phyloP scores from a whole-genome alignment of 139 green algal genomes.

The Chlamydomonas asymmetrica region DNA sequence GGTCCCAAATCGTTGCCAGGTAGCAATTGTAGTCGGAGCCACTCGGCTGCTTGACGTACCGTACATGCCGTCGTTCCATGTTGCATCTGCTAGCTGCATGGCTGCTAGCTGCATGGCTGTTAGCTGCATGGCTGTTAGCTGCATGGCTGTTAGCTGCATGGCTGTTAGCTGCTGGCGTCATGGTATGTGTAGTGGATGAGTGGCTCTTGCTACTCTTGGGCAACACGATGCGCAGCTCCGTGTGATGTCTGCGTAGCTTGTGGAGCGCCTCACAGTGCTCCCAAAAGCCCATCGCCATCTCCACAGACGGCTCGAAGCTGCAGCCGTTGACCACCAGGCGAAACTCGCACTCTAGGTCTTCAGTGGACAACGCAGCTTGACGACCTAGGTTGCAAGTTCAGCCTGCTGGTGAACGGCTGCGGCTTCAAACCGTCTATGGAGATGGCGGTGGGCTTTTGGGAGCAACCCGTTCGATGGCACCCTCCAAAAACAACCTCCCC shows the following conservation, averaged over 20 bases:
- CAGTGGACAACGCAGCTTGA: background rate
- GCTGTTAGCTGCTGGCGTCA: too few relatives aligned
- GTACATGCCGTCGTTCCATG: too few relatives aligned
- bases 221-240: background rate
- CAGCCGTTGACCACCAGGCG: background rate
- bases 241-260: background rate
- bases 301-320: background rate
- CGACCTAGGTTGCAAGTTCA: background rate
- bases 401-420: background rate
- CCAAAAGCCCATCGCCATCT: background rate
- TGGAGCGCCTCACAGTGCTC: background rate
- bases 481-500: too few relatives aligned
- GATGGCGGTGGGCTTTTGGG: background rate
- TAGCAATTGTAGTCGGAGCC: too few relatives aligned
- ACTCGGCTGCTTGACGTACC: too few relatives aligned
- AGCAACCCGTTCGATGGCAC: too few relatives aligned
- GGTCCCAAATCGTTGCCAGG: too few relatives aligned
- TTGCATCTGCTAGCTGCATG: too few relatives aligned
- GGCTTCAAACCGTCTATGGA: background rate
- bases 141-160: too few relatives aligned
- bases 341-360: constrained; percentile 3
- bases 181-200: too few relatives aligned
- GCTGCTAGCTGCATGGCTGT: too few relatives aligned
- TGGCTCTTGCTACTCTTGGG: constrained; percentile 2
- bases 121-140: too few relatives aligned